Evolutionary conservation across 805 yeast species (phyloP).

Genomic region (Pichia californica): DNA sequence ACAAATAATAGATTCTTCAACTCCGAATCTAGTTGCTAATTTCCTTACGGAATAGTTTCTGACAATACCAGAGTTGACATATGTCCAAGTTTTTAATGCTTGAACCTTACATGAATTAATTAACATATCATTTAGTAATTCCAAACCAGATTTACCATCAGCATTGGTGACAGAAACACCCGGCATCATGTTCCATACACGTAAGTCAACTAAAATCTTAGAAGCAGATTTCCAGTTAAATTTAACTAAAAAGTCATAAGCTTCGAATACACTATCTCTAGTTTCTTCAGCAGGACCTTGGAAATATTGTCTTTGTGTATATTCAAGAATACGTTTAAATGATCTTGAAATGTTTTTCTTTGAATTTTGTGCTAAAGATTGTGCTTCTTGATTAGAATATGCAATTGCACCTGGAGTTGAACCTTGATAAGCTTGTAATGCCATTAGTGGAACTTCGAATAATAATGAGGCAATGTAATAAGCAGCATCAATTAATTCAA

Average conservation of each 20-base stretch:
- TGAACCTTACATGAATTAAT: conserved; percentile 76
- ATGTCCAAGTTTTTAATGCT: conserved; percentile 88
- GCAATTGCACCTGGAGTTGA: conserved; percentile 32
- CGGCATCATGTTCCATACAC: conserved; percentile 57
- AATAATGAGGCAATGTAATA: conserved; percentile 85
- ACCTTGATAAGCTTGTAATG: conserved; percentile 36
- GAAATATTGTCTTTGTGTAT: conserved; percentile 89
- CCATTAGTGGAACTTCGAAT: conserved; percentile 87
- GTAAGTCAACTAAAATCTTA: conserved; percentile 64
- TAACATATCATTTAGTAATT: conserved; percentile 62
- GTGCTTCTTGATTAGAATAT: conserved; percentile 10
- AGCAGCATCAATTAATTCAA: conserved; percentile 90
- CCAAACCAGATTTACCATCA: conserved; percentile 38
- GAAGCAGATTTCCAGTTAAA: conserved; percentile 86
- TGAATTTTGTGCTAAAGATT: conserved; percentile 12
- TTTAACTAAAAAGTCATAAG: conserved; percentile 78
- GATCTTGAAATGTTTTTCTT: conserved; percentile 43
- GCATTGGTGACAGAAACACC: conserved; percentile 45
- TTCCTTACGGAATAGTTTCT: conserved; percentile 64
- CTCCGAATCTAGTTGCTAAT: conserved; percentile 60
- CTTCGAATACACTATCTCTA: conserved; percentile 87
- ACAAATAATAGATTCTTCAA: conserved; percentile 48
- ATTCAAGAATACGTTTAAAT: conserved; percentile 85
- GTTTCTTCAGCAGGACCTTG: conserved; percentile 98
- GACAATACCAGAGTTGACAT: conserved; percentile 74